Conservation (phyloP, 257 asterid species). For the Eustoma russellianum region DNA sequence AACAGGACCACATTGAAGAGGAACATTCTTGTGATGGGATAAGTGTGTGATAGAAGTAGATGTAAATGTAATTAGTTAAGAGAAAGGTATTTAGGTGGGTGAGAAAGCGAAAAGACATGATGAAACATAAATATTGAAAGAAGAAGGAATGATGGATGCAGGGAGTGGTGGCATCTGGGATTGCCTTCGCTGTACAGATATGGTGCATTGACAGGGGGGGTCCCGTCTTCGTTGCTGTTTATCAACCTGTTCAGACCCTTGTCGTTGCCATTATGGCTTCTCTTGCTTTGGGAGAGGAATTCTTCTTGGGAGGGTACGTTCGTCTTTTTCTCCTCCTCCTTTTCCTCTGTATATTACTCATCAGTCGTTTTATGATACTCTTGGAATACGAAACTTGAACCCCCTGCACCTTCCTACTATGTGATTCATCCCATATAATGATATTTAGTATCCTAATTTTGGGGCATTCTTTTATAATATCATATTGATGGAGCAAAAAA, state of each 20-base stretch:
- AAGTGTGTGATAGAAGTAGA: too few species aligned
- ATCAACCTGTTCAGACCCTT: slow-evolving; percentile 98
- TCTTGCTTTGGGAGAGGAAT: slow-evolving; percentile 64
- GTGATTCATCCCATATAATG: too few species aligned
- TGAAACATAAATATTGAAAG: neutral
- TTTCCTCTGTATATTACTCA: neutral
- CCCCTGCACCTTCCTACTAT: too few species aligned
- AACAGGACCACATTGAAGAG: too few species aligned
- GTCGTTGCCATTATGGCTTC: slow-evolving; percentile 92
- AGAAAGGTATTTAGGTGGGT: neutral
- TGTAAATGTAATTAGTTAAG: slow-evolving; percentile 17
- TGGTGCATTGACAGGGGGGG: slow-evolving; percentile 99
- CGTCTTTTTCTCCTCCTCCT: neutral
- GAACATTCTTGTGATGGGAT: too few species aligned
- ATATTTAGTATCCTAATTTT: too few species aligned
- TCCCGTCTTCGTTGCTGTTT: slow-evolving; percentile 97
- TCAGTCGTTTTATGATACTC: too few species aligned
- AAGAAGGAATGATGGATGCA: too few species aligned
- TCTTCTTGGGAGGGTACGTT: slow-evolving; percentile 85
- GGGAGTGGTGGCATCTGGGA: slow-evolving; percentile 99
- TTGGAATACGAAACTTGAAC: too few species aligned
- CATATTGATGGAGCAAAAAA: too few species aligned
- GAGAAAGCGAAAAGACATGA: slow-evolving; percentile 16
- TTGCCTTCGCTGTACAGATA: slow-evolving; percentile 98
- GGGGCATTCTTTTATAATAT: too few species aligned